Conservation (phyloP, 1,139 yeast species). For the Dujonia santamariae region DNA sequence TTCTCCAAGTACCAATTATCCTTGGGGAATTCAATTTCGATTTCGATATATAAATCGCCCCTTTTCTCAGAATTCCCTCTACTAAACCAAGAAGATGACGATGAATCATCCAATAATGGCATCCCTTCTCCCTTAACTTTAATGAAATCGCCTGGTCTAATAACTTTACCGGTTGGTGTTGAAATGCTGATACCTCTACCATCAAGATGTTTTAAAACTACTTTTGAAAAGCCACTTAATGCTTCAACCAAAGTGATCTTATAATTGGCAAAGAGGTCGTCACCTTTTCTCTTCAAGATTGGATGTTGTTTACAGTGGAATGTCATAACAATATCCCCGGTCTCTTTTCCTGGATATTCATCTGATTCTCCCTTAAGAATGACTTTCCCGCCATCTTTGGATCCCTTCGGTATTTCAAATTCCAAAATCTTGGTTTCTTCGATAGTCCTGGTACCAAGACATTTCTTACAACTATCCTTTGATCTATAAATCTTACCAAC, state of each 20-base stretch:
- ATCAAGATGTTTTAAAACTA: slow-evolving; percentile 74
- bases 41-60: slow-evolving; percentile 74
- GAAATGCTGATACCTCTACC: slow-evolving; percentile 66
- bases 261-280: slow-evolving; percentile 62
- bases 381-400: slow-evolving; percentile 58
- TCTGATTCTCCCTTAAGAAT: slow-evolving; percentile 73
- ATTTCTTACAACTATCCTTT: slow-evolving; percentile 76
- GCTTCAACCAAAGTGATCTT: slow-evolving; percentile 75
- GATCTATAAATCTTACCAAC: slow-evolving; percentile 58
- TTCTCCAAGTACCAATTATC: slow-evolving; percentile 77
- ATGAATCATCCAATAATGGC: slow-evolving; percentile 50
- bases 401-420: slow-evolving; percentile 74
- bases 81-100: slow-evolving; percentile 33
- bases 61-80: slow-evolving; percentile 21
- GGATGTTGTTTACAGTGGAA: slow-evolving; percentile 47
- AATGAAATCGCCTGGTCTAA: slow-evolving; percentile 73
- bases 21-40: slow-evolving; percentile 78
- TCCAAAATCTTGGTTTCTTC: slow-evolving; percentile 76
- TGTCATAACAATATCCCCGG: slow-evolving; percentile 77
- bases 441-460: slow-evolving; percentile 61
- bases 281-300: slow-evolving; percentile 54
- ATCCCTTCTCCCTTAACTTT: slow-evolving; percentile 79
- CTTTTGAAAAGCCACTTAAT: slow-evolving; percentile 72
- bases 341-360: slow-evolving; percentile 64
- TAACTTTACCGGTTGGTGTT: slow-evolving; percentile 72